Base-by-base conservation (phyloP, 2,329 filamentous ascomycete genomes). In the Xylariaceae sp. region DNA sequence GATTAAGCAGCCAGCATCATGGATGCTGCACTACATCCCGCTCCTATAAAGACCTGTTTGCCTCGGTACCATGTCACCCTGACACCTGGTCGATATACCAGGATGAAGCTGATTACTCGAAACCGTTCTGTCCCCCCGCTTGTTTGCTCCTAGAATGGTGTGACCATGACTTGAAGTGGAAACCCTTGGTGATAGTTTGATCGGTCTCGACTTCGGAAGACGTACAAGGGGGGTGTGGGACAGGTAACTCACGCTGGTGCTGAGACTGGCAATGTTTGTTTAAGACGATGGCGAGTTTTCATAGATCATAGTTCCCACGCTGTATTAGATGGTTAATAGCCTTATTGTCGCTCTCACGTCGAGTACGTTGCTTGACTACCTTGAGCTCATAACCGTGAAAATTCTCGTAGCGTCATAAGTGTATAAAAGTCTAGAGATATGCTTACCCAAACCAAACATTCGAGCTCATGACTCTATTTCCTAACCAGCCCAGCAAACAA, bases 51-150 rank as follows among this genome's bases (percentile, higher is more conserved):
- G 13, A 34, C 55, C 23, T 30, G 8, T 7, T 9, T 13, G 17
- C 18, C 11, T 34, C 57, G 8, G 52, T 47, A n/a, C 66, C 65
- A 4, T 68, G 68, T 42, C 68, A 71, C 47, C 67, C 66, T 2
- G 62, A 71, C 53, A 69, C 63, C 7, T 70, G 64, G 69, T 57
- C 67, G 7, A 58, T 61, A n/a, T 62, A 61, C 11, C 65, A 63
- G 35, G 68, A 69, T 17, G 69, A 71, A 34, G 68, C 69, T 4
- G 68, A 68, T 4, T 57, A 71, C 48, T 70, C 68, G 23, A 67
- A 71, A 42, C 68, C 68, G 3, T 71, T 71, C 48, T 70, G 68
- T 50, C 68, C 66, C 3, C 44, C 61, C 5, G 48, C 49, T 9
- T 72, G 67, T 23, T 58, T 64, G 34, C 35, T 60, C 13, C 61